Evolutionary conservation across 441 rosid genomes (phyloP).

Genomic region (Raphanus hybrid): DNA sequence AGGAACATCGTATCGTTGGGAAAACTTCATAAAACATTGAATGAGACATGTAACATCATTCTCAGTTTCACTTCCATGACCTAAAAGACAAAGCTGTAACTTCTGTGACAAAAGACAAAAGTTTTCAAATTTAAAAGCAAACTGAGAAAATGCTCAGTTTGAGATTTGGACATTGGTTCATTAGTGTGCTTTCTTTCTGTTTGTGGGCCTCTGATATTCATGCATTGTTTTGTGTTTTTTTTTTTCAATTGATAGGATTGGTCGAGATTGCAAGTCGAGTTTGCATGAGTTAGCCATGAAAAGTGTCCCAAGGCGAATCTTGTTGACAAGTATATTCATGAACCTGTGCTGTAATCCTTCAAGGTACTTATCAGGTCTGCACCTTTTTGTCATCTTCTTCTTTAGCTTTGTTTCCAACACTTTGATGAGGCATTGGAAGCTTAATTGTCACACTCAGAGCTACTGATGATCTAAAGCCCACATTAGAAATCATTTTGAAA

Average conservation of each 20-base stretch:
- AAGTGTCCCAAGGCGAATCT: constrained; percentile 53
- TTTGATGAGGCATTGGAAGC: background rate
- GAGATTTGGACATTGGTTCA: constrained; percentile 1
- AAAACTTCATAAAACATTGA: background rate
- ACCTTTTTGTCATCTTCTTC: constrained; percentile 31
- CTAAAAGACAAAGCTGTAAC: background rate
- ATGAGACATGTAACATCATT: background rate
- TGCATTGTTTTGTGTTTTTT: background rate
- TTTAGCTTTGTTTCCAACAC: background rate
- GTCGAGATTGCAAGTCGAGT: constrained; percentile 44
- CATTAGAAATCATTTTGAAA: background rate
- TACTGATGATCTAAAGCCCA: constrained; percentile 11
- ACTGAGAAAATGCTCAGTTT: background rate
- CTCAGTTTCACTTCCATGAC: background rate
- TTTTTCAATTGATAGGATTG: constrained; percentile 32
- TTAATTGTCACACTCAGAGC: background rate
- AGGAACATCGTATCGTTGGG: background rate
- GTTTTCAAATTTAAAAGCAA: background rate
- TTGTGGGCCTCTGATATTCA: background rate
- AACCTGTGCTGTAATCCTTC: constrained; percentile 66
- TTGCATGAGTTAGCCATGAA: constrained; percentile 49
- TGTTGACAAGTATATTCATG: constrained; percentile 66
- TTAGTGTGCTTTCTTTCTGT: background rate
- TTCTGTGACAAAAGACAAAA: background rate
- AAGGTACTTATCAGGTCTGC: constrained; percentile 98